A percentile compares a stretch with the other conserved stretches of the same genome.
Conservation (phyloP, 202 grass and related monocot genomes). For the Hordeum pubiflorum region DNA sequence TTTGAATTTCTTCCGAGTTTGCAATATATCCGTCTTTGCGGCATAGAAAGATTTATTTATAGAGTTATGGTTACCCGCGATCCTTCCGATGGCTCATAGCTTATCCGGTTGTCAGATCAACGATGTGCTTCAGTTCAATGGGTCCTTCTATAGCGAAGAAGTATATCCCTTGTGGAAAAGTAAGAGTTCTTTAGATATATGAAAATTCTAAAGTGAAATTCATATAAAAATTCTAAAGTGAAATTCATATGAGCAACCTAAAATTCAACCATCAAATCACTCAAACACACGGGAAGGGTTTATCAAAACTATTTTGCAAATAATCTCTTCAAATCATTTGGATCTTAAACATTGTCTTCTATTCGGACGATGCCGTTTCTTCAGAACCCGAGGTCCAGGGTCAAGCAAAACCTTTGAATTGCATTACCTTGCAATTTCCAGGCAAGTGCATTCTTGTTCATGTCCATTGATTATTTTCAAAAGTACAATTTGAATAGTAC, state of each 20-base stretch:
- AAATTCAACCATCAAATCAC: not conserved
- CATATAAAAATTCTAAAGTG: not conserved
- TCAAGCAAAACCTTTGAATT: not conserved
- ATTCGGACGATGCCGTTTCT: not conserved
- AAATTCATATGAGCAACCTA: not conserved
- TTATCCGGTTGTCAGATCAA: not conserved
- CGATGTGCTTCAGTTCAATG: not conserved
- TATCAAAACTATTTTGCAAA: not conserved
- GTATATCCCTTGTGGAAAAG: not conserved
- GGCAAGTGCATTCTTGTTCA: not conserved
- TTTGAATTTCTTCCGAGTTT: not conserved
- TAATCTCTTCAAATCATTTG: not conserved
- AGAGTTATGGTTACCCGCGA: not conserved
- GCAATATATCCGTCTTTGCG: not conserved
- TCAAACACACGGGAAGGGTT: not conserved
- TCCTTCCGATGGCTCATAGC: not conserved
- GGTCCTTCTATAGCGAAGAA: not conserved
- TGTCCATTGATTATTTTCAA: not conserved
- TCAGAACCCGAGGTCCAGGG: not conserved
- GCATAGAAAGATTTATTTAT: not conserved
- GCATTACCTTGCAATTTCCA: not conserved
- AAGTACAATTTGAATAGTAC: not conserved
- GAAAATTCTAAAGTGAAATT: not conserved
- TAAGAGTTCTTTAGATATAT: not conserved
- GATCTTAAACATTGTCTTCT: not conserved